Percentiles rank a stretch among this genome's conserved stretches.
phyloP scores from a whole-genome alignment of 257 asterid species.

The Gynochthodes officinalis region DNA sequence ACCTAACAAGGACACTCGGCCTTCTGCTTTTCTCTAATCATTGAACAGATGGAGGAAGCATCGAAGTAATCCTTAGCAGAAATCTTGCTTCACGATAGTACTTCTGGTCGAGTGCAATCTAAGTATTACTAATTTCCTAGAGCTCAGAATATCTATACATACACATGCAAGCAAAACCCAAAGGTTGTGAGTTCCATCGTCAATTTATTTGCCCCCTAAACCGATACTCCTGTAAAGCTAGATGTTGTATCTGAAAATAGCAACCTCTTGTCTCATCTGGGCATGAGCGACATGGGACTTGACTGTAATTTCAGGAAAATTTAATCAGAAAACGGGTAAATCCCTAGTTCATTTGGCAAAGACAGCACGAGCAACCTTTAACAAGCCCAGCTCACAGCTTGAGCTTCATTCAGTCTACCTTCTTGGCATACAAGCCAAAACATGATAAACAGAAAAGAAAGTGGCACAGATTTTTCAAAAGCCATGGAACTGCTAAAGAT shows the following conservation, averaged over 20 bases:
- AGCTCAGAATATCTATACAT: not conserved
- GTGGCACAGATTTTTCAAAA: not conserved
- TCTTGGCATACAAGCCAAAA: not conserved
- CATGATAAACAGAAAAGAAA: not conserved
- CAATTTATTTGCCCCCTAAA: constrained; percentile 2
- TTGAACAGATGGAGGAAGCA: not conserved
- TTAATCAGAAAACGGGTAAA: not conserved
- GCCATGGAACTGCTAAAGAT: not conserved
- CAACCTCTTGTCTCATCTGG: not conserved
- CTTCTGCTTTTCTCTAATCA: not conserved
- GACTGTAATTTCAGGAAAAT: not conserved
- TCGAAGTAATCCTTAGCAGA: not conserved
- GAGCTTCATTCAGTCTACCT: not conserved
- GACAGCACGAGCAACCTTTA: not conserved
- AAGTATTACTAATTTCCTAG: not conserved
- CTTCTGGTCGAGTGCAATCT: not conserved
- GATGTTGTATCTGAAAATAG: not conserved
- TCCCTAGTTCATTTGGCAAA: not conserved
- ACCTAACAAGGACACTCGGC: not conserved
- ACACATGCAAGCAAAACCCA: constrained; percentile 5
- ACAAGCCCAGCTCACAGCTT: not conserved
- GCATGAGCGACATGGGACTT: not conserved
- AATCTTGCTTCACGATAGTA: not conserved
- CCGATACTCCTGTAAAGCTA: not conserved
- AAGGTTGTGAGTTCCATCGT: not conserved